A percentile compares a stretch with the other conserved stretches of the same genome.
These are phyloP conservation scores for Anethum foeniculum DNA, from an alignment of 140 eudicot genomes.

Conservation along the genomic window DNA sequence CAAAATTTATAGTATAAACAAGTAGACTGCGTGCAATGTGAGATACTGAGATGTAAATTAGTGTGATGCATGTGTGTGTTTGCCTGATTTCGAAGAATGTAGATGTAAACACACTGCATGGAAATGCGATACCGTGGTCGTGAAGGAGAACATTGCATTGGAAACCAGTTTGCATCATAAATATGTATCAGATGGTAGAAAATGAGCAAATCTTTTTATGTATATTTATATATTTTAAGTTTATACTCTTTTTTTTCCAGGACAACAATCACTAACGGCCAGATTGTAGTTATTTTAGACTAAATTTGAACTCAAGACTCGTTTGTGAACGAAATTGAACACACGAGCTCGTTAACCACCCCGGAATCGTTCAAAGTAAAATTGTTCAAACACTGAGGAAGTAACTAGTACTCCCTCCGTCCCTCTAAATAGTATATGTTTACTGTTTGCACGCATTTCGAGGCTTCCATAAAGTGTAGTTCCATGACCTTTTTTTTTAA, in stretches of 20 bases:
- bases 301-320: neutral
- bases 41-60: neutral
- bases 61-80: neutral
- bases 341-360: neutral
- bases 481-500: too few species aligned
- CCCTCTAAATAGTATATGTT: too few species aligned
- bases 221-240: too few species aligned
- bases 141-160: neutral
- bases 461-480: too few species aligned
- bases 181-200: neutral
- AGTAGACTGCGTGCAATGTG: neutral
- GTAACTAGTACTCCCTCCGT: too few species aligned
- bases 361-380: neutral
- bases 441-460: too few species aligned
- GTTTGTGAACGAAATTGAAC: too few species aligned
- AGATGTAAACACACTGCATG: neutral
- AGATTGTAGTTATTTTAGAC: too few species aligned
- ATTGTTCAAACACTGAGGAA: neutral
- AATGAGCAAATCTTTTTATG: too few species aligned
- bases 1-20: neutral
- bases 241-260: too few species aligned
- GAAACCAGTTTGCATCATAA: neutral
- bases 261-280: too few species aligned
- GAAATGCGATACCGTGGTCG: conserved; percentile 4
- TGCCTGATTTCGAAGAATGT: neutral